Evolutionary conservation across 257 asterid species (phyloP).

Genomic region (Prunella vulgaris): DNA sequence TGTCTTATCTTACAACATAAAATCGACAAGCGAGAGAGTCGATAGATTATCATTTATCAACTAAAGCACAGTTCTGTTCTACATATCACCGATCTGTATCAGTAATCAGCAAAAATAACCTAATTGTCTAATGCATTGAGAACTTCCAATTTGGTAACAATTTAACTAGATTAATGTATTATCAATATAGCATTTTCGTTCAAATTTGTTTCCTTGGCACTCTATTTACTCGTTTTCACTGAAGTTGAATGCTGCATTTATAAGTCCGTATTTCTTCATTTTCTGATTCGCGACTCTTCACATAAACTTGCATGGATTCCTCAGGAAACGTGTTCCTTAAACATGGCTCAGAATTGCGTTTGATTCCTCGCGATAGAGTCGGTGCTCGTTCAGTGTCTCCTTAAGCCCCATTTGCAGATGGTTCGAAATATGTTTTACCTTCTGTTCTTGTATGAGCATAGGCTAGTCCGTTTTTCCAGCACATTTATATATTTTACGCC

Average conservation of each 20-base stretch:
- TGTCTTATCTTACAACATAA: background rate
- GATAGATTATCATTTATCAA: background rate
- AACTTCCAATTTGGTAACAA: background rate
- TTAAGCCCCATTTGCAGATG: conserved; percentile 6
- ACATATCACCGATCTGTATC: background rate
- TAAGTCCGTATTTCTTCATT: background rate
- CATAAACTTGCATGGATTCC: conserved; percentile 36
- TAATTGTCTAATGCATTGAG: too few relatives aligned
- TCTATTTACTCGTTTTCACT: background rate
- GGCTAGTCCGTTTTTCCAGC: background rate
- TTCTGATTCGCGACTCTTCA: background rate
- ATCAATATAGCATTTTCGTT: background rate
- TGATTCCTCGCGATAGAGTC: conserved; percentile 92
- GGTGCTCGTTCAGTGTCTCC: conserved; percentile 35
- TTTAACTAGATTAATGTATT: background rate
- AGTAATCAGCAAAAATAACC: too few relatives aligned
- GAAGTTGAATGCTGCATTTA: background rate
- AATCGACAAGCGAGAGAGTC: background rate
- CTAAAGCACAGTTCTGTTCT: background rate
- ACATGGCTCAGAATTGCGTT: conserved; percentile 85
- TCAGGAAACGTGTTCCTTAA: conserved; percentile 91
- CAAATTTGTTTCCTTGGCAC: background rate
- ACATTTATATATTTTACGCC: background rate
- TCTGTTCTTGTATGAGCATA: background rate
- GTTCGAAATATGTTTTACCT: background rate